Evolutionary conservation across 2,329 filamentous ascomycete species (phyloP).

Genomic region (Fusarium sp.): DNA sequence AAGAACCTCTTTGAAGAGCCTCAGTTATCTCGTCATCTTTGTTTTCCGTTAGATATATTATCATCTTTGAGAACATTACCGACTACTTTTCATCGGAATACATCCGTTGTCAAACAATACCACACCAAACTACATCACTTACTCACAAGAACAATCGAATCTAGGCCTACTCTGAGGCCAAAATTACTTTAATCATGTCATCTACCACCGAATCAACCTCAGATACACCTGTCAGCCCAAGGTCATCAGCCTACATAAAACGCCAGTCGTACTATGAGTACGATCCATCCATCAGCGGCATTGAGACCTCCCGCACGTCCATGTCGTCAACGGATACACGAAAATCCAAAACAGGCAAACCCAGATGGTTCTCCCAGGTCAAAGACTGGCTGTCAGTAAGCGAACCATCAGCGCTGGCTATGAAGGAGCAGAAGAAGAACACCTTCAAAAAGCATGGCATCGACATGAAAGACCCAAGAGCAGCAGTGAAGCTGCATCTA

Average conservation of each 20-base stretch:
- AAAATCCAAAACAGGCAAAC: slow-evolving; percentile 47
- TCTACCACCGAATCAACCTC: slow-evolving; percentile 9
- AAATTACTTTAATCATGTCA: slow-evolving; percentile 17
- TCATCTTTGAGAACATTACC: not conserved
- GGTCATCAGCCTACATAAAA: slow-evolving; percentile 27
- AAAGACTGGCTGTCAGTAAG: slow-evolving; percentile 62
- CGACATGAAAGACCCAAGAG: slow-evolving; percentile 55
- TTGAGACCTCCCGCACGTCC: slow-evolving; percentile 30
- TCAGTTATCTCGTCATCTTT: not conserved
- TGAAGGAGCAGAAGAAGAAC: slow-evolving; percentile 59
- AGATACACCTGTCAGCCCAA: slow-evolving; percentile 14
- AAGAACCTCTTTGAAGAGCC: not conserved
- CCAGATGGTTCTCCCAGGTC: slow-evolving; percentile 56
- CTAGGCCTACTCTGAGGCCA: not conserved
- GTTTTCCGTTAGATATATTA: not conserved
- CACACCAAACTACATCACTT: not conserved
- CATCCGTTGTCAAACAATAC: not conserved
- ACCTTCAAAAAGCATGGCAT: slow-evolving; percentile 59
- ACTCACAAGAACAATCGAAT: not conserved
- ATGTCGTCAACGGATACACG: slow-evolving; percentile 18
- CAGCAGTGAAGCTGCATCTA: slow-evolving; percentile 59
- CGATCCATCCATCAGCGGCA: slow-evolving; percentile 37
- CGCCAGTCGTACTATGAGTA: slow-evolving; percentile 41
- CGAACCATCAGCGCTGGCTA: slow-evolving; percentile 62
- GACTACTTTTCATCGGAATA: not conserved